Base-by-base conservation (phyloP, 495 filamentous ascomycete species). In the Podospora appendiculata region DNA sequence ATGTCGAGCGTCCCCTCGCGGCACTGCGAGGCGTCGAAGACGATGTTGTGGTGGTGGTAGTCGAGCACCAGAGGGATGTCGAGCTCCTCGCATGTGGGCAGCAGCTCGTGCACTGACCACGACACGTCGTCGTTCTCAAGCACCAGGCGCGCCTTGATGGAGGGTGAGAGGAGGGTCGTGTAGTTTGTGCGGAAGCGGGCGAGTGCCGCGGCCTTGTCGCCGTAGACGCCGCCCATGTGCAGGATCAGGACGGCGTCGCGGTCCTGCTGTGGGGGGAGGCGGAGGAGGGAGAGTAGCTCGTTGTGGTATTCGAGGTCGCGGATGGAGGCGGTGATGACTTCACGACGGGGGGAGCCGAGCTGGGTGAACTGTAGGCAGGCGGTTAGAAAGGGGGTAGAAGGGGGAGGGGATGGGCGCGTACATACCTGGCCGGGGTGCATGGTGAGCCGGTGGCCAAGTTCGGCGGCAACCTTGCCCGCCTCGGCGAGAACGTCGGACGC, bases 1-100 rank as follows among this genome's bases (percentile, higher is more conserved):
- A 98, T 88, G 62, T 95, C 93, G 35, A 83, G 73, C 0, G 89
- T 96, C 1, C 93, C 91, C 67, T 93, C 91, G 0, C 91, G 85
- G 19, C 94, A 71, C 52, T 87, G 59, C 8, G 69, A 71, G 3
- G 73, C 54, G 62, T 93, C 86, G 58, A 95, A 94, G 25, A 93
- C 73, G 58, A 97, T 95, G 66, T 96, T 96, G 74, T 96, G 88
- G 57, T 98, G 93, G 58, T 96, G 92, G 58, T 80, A 98, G 67
- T 96, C 93, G 13, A 96, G 82, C 6, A 95, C 91, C 5, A 96
- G 70, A 0, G 92, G 93, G 47, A 98, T 96, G 62, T 90, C 87
- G 41, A 97, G 75, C 60, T 95, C 91, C 66, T 96, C 85, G 68
- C 92, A 98, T 1, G 95, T 75, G 0, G 92, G 92, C 0, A 98